phyloP scores from a whole-genome alignment of 371 early-diverging fungal genomes.

The Mortierella sp. region DNA sequence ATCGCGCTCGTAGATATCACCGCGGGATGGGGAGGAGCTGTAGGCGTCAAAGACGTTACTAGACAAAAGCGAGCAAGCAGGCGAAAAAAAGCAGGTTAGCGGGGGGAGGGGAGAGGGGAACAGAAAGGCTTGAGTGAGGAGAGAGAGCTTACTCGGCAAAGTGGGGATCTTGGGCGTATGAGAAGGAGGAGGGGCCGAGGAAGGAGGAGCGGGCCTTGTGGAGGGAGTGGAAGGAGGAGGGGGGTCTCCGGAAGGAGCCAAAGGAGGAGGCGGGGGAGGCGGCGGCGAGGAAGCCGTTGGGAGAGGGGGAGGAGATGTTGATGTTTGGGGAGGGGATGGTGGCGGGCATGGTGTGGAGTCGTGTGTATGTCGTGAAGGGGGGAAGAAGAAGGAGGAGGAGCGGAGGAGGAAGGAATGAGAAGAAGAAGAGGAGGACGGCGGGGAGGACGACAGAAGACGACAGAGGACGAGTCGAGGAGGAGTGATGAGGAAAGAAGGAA shows the following conservation, averaged over 20 bases:
- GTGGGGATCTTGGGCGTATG: slow-evolving; percentile 42
- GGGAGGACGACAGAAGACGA: not conserved
- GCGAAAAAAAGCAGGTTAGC: not conserved
- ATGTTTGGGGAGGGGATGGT: slow-evolving; percentile 37
- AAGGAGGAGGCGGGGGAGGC: slow-evolving; percentile 25
- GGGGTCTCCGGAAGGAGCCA: slow-evolving; percentile 25
- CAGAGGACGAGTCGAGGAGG: slow-evolving; percentile 4
- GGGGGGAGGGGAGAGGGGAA: not conserved
- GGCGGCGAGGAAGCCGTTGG: slow-evolving; percentile 6
- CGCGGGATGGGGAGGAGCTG: slow-evolving; percentile 49
- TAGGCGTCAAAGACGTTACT: slow-evolving; percentile 23
- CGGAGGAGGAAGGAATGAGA: not conserved
- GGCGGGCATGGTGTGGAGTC: slow-evolving; percentile 31
- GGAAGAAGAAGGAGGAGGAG: not conserved
- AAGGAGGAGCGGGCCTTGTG: slow-evolving; percentile 46
- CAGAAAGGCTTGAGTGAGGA: not conserved
- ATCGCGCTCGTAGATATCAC: slow-evolving; percentile 80
- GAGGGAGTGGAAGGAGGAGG: slow-evolving; percentile 6
- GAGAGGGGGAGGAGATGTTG: slow-evolving; percentile 24
- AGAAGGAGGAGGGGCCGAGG: slow-evolving; percentile 28
- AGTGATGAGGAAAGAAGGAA: slow-evolving; percentile 5
- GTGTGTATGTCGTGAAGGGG: not conserved
- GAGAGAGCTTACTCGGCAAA: slow-evolving; percentile 43
- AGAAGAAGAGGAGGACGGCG: slow-evolving; percentile 1
- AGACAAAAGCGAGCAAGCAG: slow-evolving; percentile 9